Percentiles rank a stretch among this genome's conserved stretches.
These are phyloP conservation scores for Magnaporthiopsis rhizophila DNA, from an alignment of 2,329 filamentous ascomycete species.

Conservation along the genomic window DNA sequence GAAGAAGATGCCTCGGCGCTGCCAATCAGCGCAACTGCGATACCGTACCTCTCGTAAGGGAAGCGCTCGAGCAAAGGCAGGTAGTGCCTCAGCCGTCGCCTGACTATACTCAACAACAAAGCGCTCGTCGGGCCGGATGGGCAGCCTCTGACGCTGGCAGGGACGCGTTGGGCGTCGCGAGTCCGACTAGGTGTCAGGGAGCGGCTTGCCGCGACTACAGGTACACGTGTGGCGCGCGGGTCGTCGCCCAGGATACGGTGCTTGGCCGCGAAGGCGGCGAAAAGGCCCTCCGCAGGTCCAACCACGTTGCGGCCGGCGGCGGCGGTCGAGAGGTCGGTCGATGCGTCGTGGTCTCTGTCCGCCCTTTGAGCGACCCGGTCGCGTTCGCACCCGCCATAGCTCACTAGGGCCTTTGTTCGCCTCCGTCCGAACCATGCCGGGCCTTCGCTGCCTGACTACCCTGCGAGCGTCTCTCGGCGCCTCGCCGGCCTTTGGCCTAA, in stretches of 20 bases:
- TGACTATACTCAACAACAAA: conserved; percentile 85
- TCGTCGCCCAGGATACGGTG: conserved; percentile 83
- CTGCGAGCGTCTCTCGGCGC: too few relatives aligned
- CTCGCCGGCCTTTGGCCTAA: too few relatives aligned
- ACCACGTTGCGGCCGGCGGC: not conserved
- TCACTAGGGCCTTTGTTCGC: too few relatives aligned
- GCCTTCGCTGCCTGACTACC: too few relatives aligned
- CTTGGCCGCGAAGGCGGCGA: conserved; percentile 56
- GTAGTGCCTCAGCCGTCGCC: conserved; percentile 55
- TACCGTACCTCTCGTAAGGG: conserved; percentile 52
- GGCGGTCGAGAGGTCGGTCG: too few relatives aligned
- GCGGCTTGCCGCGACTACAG: conserved; percentile 71
- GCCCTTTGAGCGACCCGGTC: too few relatives aligned
- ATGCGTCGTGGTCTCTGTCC: too few relatives aligned
- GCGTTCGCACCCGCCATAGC: too few relatives aligned
- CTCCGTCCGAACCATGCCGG: too few relatives aligned
- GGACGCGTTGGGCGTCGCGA: conserved; percentile 74
- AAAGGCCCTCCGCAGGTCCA: conserved; percentile 49
- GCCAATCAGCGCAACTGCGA: conserved; percentile 21
- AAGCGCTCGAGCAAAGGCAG: conserved; percentile 42
- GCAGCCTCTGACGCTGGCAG: conserved; percentile 45
- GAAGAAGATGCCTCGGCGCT: too few relatives aligned
- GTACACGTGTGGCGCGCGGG: conserved; percentile 55
- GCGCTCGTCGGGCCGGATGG: conserved; percentile 76
- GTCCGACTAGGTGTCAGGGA: conserved; percentile 81